Evolutionary conservation across 805 yeast species (phyloP).

Genomic region (Alloascoidea africana): DNA sequence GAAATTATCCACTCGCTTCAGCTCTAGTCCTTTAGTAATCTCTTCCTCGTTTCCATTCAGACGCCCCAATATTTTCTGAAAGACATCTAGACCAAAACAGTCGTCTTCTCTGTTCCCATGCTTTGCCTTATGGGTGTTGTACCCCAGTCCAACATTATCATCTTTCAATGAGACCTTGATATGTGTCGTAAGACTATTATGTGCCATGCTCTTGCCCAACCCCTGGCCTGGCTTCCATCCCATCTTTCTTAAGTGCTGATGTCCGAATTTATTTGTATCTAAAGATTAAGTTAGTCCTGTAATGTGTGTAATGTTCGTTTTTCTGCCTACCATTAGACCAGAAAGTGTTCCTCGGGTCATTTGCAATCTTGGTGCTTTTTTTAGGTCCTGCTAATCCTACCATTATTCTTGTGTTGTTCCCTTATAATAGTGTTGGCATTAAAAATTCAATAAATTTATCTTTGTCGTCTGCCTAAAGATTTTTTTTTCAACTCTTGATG

Average conservation of each 20-base stretch:
- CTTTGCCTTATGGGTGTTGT: constrained; percentile 43
- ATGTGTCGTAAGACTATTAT: constrained; percentile 37
- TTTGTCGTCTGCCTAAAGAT: no score
- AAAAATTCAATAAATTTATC: no score
- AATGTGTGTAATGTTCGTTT: constrained; percentile 7
- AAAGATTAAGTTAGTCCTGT: neutral
- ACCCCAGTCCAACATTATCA: constrained; percentile 82
- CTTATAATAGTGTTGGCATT: no score
- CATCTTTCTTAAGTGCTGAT: constrained; percentile 58
- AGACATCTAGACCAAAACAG: constrained; percentile 83
- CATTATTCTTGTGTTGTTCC: neutral
- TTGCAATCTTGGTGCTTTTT: constrained; percentile 72
- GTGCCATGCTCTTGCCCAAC: constrained; percentile 49
- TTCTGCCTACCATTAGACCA: constrained; percentile 60
- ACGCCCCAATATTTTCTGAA: constrained; percentile 80
- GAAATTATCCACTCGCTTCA: constrained; percentile 52
- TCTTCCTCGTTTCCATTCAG: constrained; percentile 74
- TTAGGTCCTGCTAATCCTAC: constrained; percentile 44
- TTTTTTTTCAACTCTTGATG: no score
- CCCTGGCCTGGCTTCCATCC: constrained; percentile 96
- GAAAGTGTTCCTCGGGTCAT: constrained; percentile 84
- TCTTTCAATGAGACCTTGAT: constrained; percentile 72
- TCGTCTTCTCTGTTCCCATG: constrained; percentile 61
- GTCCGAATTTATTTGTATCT: constrained; percentile 70
- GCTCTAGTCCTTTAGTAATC: constrained; percentile 35